These are phyloP conservation scores for Mycena latifolia DNA, from an alignment of 768 basidiomycete species.

Conservation along the genomic window DNA sequence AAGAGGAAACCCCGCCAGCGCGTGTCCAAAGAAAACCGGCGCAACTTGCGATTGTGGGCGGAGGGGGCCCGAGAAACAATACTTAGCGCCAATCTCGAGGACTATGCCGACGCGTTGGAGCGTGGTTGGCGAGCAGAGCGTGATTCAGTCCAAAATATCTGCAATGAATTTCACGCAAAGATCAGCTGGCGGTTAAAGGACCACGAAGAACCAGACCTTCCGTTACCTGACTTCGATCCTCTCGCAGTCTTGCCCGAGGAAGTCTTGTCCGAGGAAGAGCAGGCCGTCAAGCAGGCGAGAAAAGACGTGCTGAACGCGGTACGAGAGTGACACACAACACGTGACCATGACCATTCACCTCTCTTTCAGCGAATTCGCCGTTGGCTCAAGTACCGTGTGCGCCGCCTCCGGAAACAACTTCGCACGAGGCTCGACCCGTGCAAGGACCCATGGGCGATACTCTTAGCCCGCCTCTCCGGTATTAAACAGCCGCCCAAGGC, in stretches of 20 bases:
- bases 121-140: background rate
- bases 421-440: background rate
- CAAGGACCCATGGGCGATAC: background rate
- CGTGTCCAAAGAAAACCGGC: background rate
- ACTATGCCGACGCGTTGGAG: slow-evolving; percentile 7
- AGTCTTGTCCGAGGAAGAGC: background rate
- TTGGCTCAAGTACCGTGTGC: slow-evolving; percentile 13
- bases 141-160: background rate
- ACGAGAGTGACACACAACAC: background rate
- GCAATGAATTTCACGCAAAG: slow-evolving; percentile 7
- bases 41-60: slow-evolving; percentile 11
- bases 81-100: background rate
- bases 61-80: slow-evolving; percentile 4
- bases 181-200: slow-evolving; percentile 7
- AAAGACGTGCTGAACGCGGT: background rate
- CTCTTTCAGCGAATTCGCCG: slow-evolving; percentile 16
- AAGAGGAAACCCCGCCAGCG: background rate
- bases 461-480: background rate
- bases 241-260: background rate
- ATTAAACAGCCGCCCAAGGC: background rate
- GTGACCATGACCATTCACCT: background rate
- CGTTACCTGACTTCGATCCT: background rate
- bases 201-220: slow-evolving; percentile 3
- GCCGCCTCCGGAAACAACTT: background rate
- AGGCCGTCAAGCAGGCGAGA: background rate